A percentile compares a stretch with the other conserved stretches of the same genome.
These are phyloP conservation scores for Nakaseomyces nivariensis DNA, from an alignment of 1,139 yeast genomes.

Conservation along the genomic window DNA sequence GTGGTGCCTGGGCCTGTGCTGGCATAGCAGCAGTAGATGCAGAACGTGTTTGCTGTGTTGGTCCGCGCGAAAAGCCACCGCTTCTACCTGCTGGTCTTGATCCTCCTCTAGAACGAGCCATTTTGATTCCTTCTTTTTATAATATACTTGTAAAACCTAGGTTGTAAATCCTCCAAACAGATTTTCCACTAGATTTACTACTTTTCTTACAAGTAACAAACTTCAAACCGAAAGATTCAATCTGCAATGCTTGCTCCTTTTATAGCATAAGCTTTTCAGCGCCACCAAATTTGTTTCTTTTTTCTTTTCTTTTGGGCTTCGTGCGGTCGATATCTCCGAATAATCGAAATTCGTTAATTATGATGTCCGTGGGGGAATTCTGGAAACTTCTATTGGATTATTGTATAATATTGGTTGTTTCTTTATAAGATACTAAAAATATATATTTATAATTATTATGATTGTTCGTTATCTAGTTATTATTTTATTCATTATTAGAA, in stretches of 20 bases:
- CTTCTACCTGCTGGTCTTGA: slow-evolving; percentile 33
- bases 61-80: slow-evolving; percentile 25
- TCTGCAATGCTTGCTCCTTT: too few species aligned
- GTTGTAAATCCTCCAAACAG: too few species aligned
- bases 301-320: background rate
- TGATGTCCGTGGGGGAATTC: background rate
- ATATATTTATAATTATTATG: too few species aligned
- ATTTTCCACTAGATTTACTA: too few species aligned
- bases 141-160: too few species aligned
- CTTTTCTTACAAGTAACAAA: too few species aligned
- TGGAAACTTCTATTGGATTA: background rate
- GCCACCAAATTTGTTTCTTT: slow-evolving; percentile 11
- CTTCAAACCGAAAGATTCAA: too few species aligned
- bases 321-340: background rate
- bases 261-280: background rate
- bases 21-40: slow-evolving; percentile 68
- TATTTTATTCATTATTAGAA: slow-evolving; percentile 34
- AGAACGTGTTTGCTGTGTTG: slow-evolving; percentile 54
- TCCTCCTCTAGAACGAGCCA: slow-evolving; percentile 48
- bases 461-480: too few species aligned
- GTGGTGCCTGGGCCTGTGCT: slow-evolving; percentile 21
- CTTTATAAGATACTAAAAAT: too few species aligned
- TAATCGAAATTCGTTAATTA: background rate
- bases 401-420: too few species aligned
- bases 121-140: slow-evolving; percentile 12